Percentiles rank a stretch among this genome's conserved stretches.
Evolutionary conservation across 805 yeast genomes (phyloP).

Genomic region (Ogataea zsoltii): DNA sequence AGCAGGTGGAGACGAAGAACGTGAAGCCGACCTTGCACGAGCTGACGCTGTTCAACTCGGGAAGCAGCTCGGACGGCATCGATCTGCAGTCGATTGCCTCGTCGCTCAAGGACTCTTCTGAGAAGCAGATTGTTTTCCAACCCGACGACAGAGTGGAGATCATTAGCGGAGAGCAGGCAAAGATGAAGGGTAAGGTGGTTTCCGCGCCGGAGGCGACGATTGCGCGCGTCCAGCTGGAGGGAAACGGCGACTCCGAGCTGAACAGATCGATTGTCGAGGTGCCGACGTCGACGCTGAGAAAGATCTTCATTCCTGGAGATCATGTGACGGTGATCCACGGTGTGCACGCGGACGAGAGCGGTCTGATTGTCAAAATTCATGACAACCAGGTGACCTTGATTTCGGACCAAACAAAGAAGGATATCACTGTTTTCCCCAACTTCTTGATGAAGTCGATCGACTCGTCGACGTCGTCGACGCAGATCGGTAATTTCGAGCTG

Average conservation of each 20-base stretch:
- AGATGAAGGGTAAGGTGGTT: conserved; percentile 77
- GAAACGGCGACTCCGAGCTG: conserved; percentile 56
- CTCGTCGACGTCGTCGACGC: conserved; percentile 64
- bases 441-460: conserved; percentile 91
- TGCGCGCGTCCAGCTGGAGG: conserved; percentile 50
- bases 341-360: conserved; percentile 90
- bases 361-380: conserved; percentile 80
- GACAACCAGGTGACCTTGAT: conserved; percentile 87
- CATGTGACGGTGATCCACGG: conserved; percentile 93
- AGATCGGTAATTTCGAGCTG: conserved; percentile 75
- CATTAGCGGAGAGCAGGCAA: conserved; percentile 89
- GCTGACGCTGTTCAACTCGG: conserved; percentile 74
- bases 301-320: conserved; percentile 87
- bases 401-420: conserved; percentile 85
- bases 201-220: conserved; percentile 60
- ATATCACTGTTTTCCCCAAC: conserved; percentile 89
- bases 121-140: conserved; percentile 65
- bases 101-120: conserved; percentile 66
- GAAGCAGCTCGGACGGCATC: conserved; percentile 79
- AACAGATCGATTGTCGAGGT: conserved; percentile 67
- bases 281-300: conserved; percentile 79
- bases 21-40: conserved; percentile 90
- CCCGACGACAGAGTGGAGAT: conserved; percentile 95
- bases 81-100: conserved; percentile 87
- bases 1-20: conserved; percentile 71